Evolutionary conservation across 2,329 filamentous ascomycete species (phyloP).

Genomic region (Aspergillus cejpii): DNA sequence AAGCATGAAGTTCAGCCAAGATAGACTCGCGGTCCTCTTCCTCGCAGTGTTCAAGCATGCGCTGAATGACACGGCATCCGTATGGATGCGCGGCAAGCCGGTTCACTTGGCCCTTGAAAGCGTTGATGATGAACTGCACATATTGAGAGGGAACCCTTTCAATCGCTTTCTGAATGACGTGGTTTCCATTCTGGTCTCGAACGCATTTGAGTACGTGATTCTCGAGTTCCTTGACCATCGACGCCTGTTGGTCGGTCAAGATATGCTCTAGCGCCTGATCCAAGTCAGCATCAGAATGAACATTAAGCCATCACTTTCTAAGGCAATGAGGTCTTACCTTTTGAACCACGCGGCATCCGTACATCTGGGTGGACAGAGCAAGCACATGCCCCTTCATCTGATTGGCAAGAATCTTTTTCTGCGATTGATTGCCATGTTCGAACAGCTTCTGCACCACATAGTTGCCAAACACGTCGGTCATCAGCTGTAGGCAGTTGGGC

Average conservation of each 20-base stretch:
- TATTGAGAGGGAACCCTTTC: conserved; percentile 69
- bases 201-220: conserved; percentile 69
- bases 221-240: conserved; percentile 76
- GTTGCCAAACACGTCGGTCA: conserved; percentile 96
- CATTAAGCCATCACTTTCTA: conserved; percentile 9
- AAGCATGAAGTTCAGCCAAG: conserved; percentile 69
- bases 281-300: conserved; percentile 19
- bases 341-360: conserved; percentile 91
- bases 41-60: conserved; percentile 77
- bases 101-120: conserved; percentile 68
- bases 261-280: conserved; percentile 76
- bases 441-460: conserved; percentile 98
- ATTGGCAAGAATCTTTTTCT: conserved; percentile 79
- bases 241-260: conserved; percentile 81
- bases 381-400: conserved; percentile 83
- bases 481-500: conserved; percentile 75
- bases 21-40: conserved; percentile 64
- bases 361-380: conserved; percentile 76
- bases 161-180: conserved; percentile 92
- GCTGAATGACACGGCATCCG: conserved; percentile 87
- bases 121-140: conserved; percentile 77
- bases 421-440: conserved; percentile 86
- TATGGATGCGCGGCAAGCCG: conserved; percentile 71
- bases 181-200: conserved; percentile 86
- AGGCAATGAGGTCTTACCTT: conserved; percentile 53